Percentiles rank a stretch among this genome's conserved stretches.
Conservation (phyloP, 345 rosid species). For the Pistacia vera region DNA sequence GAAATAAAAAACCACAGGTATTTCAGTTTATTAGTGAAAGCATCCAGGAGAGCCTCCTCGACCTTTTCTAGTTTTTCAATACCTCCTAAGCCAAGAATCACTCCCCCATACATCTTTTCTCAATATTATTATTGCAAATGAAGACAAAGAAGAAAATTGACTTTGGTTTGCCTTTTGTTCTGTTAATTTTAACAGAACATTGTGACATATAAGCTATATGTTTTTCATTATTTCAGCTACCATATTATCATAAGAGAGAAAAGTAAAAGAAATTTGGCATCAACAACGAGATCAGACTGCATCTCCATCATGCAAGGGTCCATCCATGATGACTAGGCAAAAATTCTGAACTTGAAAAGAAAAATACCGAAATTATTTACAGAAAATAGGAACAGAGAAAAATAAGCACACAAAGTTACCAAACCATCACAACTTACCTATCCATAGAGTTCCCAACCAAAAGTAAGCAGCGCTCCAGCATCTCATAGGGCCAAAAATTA, state of each 20-base stretch:
- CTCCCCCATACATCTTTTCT: not conserved
- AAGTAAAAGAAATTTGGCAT: not conserved
- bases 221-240: not conserved
- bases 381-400: not conserved
- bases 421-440: constrained; percentile 58
- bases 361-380: not conserved
- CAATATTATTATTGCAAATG: not conserved
- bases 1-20: not conserved
- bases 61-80: not conserved
- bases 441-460: constrained; percentile 99
- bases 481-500: constrained; percentile 50
- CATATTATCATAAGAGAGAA: not conserved
- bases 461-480: constrained; percentile 93
- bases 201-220: not conserved
- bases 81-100: not conserved
- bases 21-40: not conserved
- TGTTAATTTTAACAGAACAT: not conserved
- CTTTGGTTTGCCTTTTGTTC: not conserved
- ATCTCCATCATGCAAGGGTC: not conserved
- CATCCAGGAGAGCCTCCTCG: not conserved
- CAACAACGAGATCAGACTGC: not conserved
- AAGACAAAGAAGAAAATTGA: no score
- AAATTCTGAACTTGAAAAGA: not conserved
- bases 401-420: constrained; percentile 2
- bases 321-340: not conserved